These are phyloP conservation scores for Coprinellus micaceus DNA, from an alignment of 768 basidiomycete species.

Conservation along the genomic window DNA sequence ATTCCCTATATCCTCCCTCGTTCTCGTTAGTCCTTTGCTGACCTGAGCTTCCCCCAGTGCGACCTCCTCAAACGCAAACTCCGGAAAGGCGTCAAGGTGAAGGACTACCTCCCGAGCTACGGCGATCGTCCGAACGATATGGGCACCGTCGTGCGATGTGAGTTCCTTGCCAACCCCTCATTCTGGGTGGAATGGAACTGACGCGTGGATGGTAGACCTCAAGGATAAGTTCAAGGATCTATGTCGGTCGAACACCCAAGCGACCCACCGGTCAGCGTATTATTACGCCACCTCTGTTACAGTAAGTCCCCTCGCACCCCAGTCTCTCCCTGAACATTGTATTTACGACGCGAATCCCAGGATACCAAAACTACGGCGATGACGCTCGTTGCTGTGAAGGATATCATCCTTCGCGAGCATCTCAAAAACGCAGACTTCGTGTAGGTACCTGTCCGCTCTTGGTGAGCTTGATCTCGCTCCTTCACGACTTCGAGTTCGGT, in stretches of 20 bases:
- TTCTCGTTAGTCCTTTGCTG: no score
- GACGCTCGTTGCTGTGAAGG: constrained; percentile 35
- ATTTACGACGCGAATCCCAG: constrained; percentile 14
- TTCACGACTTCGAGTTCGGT: no score
- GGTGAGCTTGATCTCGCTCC: no score
- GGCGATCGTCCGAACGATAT: constrained; percentile 69
- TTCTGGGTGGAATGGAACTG: constrained; percentile 19
- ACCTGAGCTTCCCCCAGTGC: constrained; percentile 24
- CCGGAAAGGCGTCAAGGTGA: constrained; percentile 50
- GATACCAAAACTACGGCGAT: constrained; percentile 48
- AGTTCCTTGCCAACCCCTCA: constrained; percentile 19
- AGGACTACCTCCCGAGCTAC: constrained; percentile 60
- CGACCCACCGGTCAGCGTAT: constrained; percentile 54
- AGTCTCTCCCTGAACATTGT: neutral
- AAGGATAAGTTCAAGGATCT: constrained; percentile 49
- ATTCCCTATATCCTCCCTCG: no score
- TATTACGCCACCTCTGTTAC: constrained; percentile 53
- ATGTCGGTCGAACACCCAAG: constrained; percentile 37
- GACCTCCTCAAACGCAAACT: constrained; percentile 68
- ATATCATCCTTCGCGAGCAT: constrained; percentile 38
- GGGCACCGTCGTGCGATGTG: constrained; percentile 62
- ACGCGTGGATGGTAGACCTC: constrained; percentile 49
- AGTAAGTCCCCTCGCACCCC: constrained; percentile 34
- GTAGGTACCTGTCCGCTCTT: constrained; percentile 6
- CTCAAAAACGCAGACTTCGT: constrained; percentile 31